Percentiles rank a stretch among this genome's conserved stretches.
These are phyloP conservation scores for Camellia lanceoleosa DNA, from an alignment of 148 eudicot species.

Conservation along the genomic window DNA sequence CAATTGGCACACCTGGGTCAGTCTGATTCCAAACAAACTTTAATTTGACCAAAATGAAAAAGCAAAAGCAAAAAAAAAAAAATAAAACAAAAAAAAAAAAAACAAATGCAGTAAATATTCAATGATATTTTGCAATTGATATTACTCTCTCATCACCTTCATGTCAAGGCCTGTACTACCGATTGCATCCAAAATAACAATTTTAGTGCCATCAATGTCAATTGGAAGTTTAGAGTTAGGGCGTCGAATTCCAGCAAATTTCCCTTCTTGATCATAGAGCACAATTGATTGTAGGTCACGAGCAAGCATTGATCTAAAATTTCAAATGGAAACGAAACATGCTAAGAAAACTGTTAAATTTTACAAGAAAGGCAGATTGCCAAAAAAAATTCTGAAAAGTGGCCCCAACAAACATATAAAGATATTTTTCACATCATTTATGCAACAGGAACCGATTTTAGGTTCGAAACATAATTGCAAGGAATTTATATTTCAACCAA, in stretches of 20 bases:
- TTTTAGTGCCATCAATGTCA: constrained; percentile 75
- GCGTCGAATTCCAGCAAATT: constrained; percentile 84
- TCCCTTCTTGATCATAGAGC: constrained; percentile 89
- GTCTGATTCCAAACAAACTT: constrained; percentile 44
- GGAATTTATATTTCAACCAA: not conserved
- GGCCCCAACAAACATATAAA: not conserved
- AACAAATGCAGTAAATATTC: not conserved
- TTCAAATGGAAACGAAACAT: constrained; percentile 3
- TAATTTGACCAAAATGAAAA: constrained; percentile 8
- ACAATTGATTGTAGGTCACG: constrained; percentile 94
- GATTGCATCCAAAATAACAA: constrained; percentile 79
- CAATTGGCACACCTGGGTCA: constrained; percentile 93
- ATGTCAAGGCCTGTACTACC: constrained; percentile 92
- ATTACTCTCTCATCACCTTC: constrained; percentile 42
- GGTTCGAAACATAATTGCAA: not conserved
- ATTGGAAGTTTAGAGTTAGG: constrained; percentile 92
- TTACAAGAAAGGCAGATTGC: not conserved
- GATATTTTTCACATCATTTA: not conserved
- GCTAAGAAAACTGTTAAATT: not conserved
- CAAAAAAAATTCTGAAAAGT: not conserved
- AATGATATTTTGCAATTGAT: not conserved
- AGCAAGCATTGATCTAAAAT: constrained; percentile 88
- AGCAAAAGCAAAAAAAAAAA: not conserved
- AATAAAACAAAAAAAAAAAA: not conserved
- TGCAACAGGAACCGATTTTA: not conserved